Base-by-base conservation (phyloP, 192 early-diverging fungal species). In the Lunasporangiospora selenospora region DNA sequence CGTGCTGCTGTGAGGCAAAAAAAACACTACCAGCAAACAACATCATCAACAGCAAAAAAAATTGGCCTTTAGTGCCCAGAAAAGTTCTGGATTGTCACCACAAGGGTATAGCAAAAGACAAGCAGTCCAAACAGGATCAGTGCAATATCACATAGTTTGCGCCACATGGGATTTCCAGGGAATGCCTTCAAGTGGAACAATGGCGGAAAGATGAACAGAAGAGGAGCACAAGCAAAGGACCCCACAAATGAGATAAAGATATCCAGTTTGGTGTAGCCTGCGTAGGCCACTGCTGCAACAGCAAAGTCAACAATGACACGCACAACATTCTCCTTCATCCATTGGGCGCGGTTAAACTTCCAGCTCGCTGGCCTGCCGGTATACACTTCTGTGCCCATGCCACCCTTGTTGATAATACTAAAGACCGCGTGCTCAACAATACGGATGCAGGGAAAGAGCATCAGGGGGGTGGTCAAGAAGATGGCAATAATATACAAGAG, bases 401-500 rank as follows among this genome's bases (percentile, higher is more conserved):
- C n/a, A 42, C 93, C 93, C 4, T 79, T 78, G 13, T 75, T 59
- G 36, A 85, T 64, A 8, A 78, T 67, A 23, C 6, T 34, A 54
- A 93, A 93, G 15, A 93, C 48, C 15, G 77, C 88, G 40, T 88
- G 85, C 67, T 97, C 93, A 19, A 92, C 84, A 57, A 97, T 97
- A 34, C 92, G 88, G 51, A 95, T 93, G 26, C 90, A 87, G 2
- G 95, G 93, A 75, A 95, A 97, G 36, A 95, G 79, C 48, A 85
- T 88, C 33, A 97, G 65, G 3, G 92, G 93, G 31, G 92, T 93
- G 16, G 93, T 93, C 48, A 95, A 81, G 67, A 95, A 85, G 53
- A 97, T 95, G 38, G 95, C 94, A 36, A 96, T 75, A 33, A 88
- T 86, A 77, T 97, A 96, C 8, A 95, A 67, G 65, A 93, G 67